Evolutionary conservation across 1,284 basidiomycete genomes (phyloP).

Genomic region (Cutaneotrichosporon cavernicola): DNA sequence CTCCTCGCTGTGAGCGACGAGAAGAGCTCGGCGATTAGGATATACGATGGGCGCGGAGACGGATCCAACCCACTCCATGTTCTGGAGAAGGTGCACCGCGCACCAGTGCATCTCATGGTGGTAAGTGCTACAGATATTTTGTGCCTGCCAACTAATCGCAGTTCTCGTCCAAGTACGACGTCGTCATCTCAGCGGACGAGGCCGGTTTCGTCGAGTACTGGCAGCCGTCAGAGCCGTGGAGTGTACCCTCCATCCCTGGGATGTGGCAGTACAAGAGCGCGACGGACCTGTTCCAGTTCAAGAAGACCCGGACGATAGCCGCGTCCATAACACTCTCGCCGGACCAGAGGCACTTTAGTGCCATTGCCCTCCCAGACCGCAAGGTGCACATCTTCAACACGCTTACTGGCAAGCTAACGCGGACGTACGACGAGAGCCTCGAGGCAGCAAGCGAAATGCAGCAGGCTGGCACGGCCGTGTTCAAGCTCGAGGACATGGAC

Average conservation of each 20-base stretch:
- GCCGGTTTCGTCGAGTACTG: slow-evolving; percentile 96
- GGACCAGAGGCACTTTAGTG: slow-evolving; percentile 80
- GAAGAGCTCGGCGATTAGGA: slow-evolving; percentile 68
- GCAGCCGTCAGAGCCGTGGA: slow-evolving; percentile 83
- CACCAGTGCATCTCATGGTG: slow-evolving; percentile 84
- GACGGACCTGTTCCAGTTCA: slow-evolving; percentile 97
- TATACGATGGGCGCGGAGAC: slow-evolving; percentile 90
- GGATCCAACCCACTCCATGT: slow-evolving; percentile 68
- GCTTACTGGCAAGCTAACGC: slow-evolving; percentile 80
- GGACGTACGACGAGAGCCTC: slow-evolving; percentile 93
- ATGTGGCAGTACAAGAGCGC: slow-evolving; percentile 88
- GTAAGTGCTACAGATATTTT: slow-evolving; percentile 58
- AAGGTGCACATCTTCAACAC: slow-evolving; percentile 93
- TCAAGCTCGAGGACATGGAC: slow-evolving; percentile 97
- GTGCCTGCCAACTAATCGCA: slow-evolving; percentile 42
- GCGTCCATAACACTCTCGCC: slow-evolving; percentile 89
- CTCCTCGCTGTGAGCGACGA: slow-evolving; percentile 88
- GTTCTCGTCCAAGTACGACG: slow-evolving; percentile 88
- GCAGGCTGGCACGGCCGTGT: slow-evolving; percentile 84
- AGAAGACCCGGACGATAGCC: slow-evolving; percentile 79
- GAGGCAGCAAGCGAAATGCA: slow-evolving; percentile 94
- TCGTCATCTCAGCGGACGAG: slow-evolving; percentile 91
- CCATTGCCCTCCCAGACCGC: slow-evolving; percentile 86
- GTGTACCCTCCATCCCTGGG: slow-evolving; percentile 71
- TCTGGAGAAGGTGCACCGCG: slow-evolving; percentile 73